Conservation (phyloP, 2,329 filamentous ascomycete genomes). For the Botryotinia narcissicola region DNA sequence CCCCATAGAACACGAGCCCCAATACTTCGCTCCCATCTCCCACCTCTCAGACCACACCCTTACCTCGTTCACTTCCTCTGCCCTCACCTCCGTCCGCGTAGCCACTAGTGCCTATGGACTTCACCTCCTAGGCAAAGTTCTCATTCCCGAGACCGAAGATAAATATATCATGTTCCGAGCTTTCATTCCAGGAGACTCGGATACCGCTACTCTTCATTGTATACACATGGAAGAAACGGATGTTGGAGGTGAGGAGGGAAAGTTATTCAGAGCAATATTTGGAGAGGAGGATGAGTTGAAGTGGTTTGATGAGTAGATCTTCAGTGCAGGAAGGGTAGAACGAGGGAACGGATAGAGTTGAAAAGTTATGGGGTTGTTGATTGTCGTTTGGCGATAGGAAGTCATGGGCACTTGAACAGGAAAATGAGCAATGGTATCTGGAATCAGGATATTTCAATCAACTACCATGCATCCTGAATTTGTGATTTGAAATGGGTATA, state of each 20-base stretch:
- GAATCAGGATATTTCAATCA: background rate
- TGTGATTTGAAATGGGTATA: constrained; percentile 5
- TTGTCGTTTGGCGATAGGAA: background rate
- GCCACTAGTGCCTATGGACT: constrained; percentile 48
- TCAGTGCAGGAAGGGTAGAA: background rate
- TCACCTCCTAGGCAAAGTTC: constrained; percentile 50
- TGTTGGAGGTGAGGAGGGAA: constrained; percentile 42
- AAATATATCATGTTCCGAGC: constrained; percentile 50
- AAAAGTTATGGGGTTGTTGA: too few species aligned
- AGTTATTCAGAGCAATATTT: constrained; percentile 48
- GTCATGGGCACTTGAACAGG: background rate
- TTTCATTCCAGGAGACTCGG: constrained; percentile 45
- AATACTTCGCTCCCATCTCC: constrained; percentile 52
- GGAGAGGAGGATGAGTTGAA: constrained; percentile 47
- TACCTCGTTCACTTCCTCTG: constrained; percentile 38
- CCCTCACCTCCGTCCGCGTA: constrained; percentile 47
- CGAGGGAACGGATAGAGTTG: background rate
- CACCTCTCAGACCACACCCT: constrained; percentile 35
- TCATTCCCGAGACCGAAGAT: constrained; percentile 43
- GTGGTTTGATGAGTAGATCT: constrained; percentile 51
- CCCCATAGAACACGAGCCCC: constrained; percentile 50
- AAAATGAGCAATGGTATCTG: background rate
- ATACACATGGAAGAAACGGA: constrained; percentile 47
- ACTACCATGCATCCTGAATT: background rate
- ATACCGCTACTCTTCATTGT: constrained; percentile 44